A percentile compares a stretch with the other conserved stretches of the same genome.
Conservation (phyloP, 192 early-diverging fungal genomes). For the Coemansia sp. region DNA sequence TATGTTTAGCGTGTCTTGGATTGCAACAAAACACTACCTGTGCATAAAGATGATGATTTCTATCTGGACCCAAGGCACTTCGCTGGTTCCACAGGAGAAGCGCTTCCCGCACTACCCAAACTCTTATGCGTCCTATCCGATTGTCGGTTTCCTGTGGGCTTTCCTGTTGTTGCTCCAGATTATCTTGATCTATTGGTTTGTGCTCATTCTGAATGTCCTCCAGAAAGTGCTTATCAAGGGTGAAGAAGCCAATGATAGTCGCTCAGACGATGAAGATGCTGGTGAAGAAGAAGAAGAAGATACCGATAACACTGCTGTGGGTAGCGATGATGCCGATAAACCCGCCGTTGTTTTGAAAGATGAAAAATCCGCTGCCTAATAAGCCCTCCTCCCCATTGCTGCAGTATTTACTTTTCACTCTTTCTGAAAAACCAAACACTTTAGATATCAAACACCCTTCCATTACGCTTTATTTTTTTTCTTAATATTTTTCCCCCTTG, state of each 20-base stretch:
- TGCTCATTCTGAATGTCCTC: slow-evolving; percentile 64
- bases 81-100: slow-evolving; percentile 53
- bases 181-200: slow-evolving; percentile 75
- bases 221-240: slow-evolving; percentile 58
- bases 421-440: too few species aligned
- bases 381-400: not conserved
- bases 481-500: too few species aligned
- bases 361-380: slow-evolving; percentile 2
- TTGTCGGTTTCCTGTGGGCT: slow-evolving; percentile 50
- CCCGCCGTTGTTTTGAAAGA: too few species aligned
- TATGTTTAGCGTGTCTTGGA: slow-evolving; percentile 70
- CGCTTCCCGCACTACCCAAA: slow-evolving; percentile 56
- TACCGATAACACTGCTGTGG: slow-evolving; percentile 34
- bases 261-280: slow-evolving; percentile 54
- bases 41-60: slow-evolving; percentile 66
- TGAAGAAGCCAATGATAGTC: slow-evolving; percentile 65
- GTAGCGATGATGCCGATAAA: not conserved
- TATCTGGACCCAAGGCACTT: slow-evolving; percentile 52
- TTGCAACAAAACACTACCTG: slow-evolving; percentile 69
- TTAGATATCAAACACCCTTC: too few species aligned
- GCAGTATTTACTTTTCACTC: too few species aligned
- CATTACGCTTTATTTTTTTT: not conserved
- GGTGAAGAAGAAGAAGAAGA: slow-evolving; percentile 32
- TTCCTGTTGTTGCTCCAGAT: slow-evolving; percentile 62
- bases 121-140: slow-evolving; percentile 51